A percentile compares a stretch with the other conserved stretches of the same genome.
These are phyloP conservation scores for Cladosporium sp. DNA, from an alignment of 2,329 filamentous ascomycete species.

Conservation along the genomic window DNA sequence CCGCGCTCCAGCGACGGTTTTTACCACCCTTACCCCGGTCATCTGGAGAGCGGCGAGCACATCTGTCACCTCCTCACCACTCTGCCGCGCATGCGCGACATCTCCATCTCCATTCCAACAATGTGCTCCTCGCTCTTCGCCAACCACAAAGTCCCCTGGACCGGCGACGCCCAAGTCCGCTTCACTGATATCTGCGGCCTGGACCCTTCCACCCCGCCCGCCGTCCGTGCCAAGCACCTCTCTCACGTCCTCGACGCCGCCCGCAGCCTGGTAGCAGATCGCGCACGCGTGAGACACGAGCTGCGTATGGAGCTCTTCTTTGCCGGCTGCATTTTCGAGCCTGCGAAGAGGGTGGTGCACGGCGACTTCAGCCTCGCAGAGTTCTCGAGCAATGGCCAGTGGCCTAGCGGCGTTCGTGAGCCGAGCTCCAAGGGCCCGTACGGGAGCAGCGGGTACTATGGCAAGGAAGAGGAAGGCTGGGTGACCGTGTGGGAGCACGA, in stretches of 20 bases:
- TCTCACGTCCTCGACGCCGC: slow-evolving; percentile 38
- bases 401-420: slow-evolving; percentile 32
- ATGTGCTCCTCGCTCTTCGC: slow-evolving; percentile 46
- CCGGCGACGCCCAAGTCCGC: slow-evolving; percentile 47
- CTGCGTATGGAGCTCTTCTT: slow-evolving; percentile 50
- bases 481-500: slow-evolving; percentile 33
- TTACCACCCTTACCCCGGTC: slow-evolving; percentile 48
- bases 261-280: slow-evolving; percentile 37
- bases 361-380: slow-evolving; percentile 46
- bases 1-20: slow-evolving; percentile 51
- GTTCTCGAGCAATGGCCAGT: slow-evolving; percentile 37
- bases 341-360: slow-evolving; percentile 42
- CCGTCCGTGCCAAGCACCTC: slow-evolving; percentile 34
- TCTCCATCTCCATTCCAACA: slow-evolving; percentile 46
- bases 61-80: slow-evolving; percentile 45
- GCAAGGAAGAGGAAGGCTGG: slow-evolving; percentile 45
- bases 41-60: slow-evolving; percentile 40
- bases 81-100: slow-evolving; percentile 45
- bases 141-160: slow-evolving; percentile 41
- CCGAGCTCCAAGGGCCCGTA: slow-evolving; percentile 46
- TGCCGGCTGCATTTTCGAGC: slow-evolving; percentile 49
- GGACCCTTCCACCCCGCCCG: slow-evolving; percentile 31
- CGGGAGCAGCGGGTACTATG: slow-evolving; percentile 47
- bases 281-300: slow-evolving; percentile 34
- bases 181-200: slow-evolving; percentile 45